Percentiles rank a stretch among this genome's conserved stretches.
Conservation (phyloP, 2,329 filamentous ascomycete species). For the Hawksworthiomyces lignivorus region DNA sequence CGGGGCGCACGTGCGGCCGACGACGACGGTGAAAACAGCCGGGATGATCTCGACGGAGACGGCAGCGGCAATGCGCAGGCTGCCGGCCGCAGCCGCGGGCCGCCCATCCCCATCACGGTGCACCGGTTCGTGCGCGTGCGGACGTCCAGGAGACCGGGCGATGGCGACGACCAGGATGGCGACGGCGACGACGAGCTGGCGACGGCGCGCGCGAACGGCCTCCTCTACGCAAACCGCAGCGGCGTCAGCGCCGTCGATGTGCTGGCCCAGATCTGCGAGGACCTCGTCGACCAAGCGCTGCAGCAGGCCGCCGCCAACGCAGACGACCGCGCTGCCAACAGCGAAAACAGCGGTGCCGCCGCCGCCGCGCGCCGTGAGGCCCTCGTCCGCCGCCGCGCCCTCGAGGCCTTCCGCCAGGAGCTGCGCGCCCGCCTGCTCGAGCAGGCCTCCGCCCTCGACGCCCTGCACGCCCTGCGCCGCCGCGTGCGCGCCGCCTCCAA, state of each 20-base stretch:
- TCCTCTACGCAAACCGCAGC: conserved; percentile 44
- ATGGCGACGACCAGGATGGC: background rate
- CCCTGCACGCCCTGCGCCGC: conserved; percentile 48
- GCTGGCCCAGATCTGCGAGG: conserved; percentile 52
- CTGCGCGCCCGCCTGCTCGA: conserved; percentile 47
- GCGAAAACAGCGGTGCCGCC: background rate
- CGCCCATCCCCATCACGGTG: conserved; percentile 46
- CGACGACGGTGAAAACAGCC: conserved; percentile 24
- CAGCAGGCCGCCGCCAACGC: conserved; percentile 39
- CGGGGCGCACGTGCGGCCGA: too few species aligned
- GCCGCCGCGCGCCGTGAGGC: conserved; percentile 43
- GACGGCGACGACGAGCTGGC: conserved; percentile 30
- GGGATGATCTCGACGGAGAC: conserved; percentile 17
- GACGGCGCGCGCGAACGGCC: conserved; percentile 43
- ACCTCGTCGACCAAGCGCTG: conserved; percentile 47
- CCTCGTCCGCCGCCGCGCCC: conserved; percentile 45
- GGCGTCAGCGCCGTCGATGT: conserved; percentile 58
- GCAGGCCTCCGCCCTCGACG: conserved; percentile 55
- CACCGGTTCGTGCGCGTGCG: conserved; percentile 47
- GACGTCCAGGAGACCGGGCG: conserved; percentile 5
- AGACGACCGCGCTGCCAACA: conserved; percentile 23
- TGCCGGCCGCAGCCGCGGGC: background rate
- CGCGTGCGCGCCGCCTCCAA: conserved; percentile 50
- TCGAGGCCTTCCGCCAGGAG: conserved; percentile 53
- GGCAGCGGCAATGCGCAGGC: background rate